Conservation (phyloP, 805 yeast genomes). For the Hanseniaspora occidentalis region DNA sequence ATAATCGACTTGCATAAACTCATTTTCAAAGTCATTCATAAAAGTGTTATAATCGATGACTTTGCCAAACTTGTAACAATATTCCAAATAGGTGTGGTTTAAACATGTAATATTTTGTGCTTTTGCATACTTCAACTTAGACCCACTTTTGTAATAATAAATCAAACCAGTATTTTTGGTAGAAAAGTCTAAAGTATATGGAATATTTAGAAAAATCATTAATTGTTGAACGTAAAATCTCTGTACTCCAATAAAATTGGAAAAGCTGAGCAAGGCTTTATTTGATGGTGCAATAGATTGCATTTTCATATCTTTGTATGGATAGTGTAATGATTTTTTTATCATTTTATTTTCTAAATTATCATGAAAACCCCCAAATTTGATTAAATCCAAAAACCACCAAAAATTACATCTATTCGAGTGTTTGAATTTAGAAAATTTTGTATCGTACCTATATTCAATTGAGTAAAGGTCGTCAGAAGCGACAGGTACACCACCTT, state of each 20-base stretch:
- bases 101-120: constrained; percentile 34
- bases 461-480: not conserved
- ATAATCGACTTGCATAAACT: constrained; percentile 4
- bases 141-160: constrained; percentile 52
- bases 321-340: not conserved
- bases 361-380: not conserved
- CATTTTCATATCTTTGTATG: not conserved
- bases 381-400: not conserved
- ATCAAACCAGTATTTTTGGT: constrained; percentile 60
- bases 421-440: not conserved
- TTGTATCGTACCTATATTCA: not conserved
- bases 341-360: not conserved
- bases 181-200: constrained; percentile 53
- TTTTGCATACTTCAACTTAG: constrained; percentile 49
- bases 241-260: constrained; percentile 81
- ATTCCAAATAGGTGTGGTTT: not conserved
- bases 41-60: not conserved
- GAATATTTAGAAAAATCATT: constrained; percentile 60
- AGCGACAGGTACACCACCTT: too few species aligned
- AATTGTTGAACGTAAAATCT: constrained; percentile 57
- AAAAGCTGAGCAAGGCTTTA: constrained; percentile 45
- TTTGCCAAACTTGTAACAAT: not conserved
- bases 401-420: not conserved
- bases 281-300: constrained; percentile 18
- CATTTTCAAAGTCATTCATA: constrained; percentile 33